Base-by-base conservation (phyloP, 2,329 filamentous ascomycete species). In the Mariannaea sp. region DNA sequence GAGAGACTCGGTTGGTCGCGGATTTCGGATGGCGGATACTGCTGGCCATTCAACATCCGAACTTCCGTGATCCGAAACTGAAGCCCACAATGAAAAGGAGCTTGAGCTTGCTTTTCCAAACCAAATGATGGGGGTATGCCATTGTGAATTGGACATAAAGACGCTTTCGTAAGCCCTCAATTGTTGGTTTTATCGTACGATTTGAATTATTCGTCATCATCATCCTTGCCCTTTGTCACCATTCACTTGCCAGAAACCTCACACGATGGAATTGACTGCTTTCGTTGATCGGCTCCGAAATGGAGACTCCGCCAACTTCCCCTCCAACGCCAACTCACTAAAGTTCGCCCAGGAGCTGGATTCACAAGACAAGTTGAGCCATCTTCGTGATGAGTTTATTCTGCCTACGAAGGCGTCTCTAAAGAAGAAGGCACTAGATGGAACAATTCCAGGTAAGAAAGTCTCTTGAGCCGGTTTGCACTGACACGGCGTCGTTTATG, bases 361-460 rank as follows among this genome's bases (percentile, higher is more conserved):
- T 69, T 71, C 73, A 0, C 75, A 83, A 61, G 87, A 90, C 65
- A 71, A 77, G n/a, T 70, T 91, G 32, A 71, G 74, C 13, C 73
- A 78, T 51, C 79, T 90, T 49, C 82, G 90, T 26, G 73, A 84
- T 19, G 82, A 93, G 61, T 96, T 93, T 69, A 80, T 88, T 41
- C 85, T 95, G 39, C 92, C 92, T 0, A 88, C 87, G 3, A 90
- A 85, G 69, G 77, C 75, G 8, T 89, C 92, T 33, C 72, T 94
- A 39, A 85, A 81, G 68, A 82, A 87, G 59, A 86, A 78, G 58
- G 83, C 79, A 0, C 70, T 89, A 8, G 71, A 77, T 14, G 77
- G 75, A 16, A 68, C 62, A 4, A 60, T 77, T 35, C 73, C 73
- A n/a, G 69, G 76, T 78, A 63, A 41, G 69, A n/a, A n/a, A n/a